phyloP scores from a whole-genome alignment of 164 flowering plant genomes.

The Buxus sempervirens region DNA sequence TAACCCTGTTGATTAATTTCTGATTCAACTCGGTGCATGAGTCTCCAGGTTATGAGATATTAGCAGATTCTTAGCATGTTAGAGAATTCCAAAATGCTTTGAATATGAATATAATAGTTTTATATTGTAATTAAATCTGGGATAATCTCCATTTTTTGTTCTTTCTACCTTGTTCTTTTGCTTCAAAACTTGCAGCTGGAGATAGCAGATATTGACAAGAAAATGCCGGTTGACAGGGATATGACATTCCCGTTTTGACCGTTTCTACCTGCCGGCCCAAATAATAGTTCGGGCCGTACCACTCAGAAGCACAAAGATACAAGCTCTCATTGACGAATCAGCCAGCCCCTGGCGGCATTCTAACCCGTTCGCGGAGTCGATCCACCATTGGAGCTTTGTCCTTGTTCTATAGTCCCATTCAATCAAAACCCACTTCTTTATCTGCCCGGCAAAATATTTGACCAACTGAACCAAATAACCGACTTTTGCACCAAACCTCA shows the following conservation, averaged over 20 bases:
- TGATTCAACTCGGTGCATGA: too few relatives aligned
- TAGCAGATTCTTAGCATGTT: too few relatives aligned
- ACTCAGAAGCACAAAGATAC: slow-evolving; percentile 12
- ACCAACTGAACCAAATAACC: neutral
- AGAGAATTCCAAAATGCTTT: too few relatives aligned
- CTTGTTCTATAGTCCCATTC: slow-evolving; percentile 16
- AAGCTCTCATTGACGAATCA: slow-evolving; percentile 27
- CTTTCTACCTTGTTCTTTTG: too few relatives aligned
- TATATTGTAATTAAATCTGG: too few relatives aligned
- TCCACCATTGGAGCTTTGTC: slow-evolving; percentile 16
- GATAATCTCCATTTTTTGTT: too few relatives aligned
- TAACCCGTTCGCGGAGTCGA: neutral
- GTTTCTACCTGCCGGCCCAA: slow-evolving; percentile 21
- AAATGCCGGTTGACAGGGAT: slow-evolving; percentile 2
- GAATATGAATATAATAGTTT: too few relatives aligned
- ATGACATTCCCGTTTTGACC: neutral
- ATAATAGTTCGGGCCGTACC: neutral
- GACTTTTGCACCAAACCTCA: slow-evolving; percentile 1
- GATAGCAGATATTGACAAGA: too few relatives aligned
- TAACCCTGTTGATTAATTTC: too few relatives aligned
- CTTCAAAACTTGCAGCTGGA: too few relatives aligned
- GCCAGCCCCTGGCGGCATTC: slow-evolving; percentile 28
- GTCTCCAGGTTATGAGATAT: too few relatives aligned
- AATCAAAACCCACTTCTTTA: neutral
- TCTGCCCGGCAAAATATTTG: neutral